These are phyloP conservation scores for Verbena officinalis DNA, from an alignment of 257 asterid genomes.

Conservation along the genomic window DNA sequence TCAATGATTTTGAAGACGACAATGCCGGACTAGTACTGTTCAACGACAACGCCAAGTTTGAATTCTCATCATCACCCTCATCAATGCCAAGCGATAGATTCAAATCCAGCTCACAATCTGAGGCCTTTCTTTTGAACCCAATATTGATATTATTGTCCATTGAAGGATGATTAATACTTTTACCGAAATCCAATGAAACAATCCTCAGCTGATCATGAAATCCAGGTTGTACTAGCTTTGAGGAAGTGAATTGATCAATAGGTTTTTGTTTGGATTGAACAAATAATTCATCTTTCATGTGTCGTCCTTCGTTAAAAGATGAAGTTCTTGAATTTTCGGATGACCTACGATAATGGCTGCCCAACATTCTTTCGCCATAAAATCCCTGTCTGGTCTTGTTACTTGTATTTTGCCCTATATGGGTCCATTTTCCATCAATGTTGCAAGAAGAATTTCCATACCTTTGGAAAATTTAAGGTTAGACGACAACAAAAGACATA, in stretches of 20 bases:
- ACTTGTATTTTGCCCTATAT: slow-evolving; percentile 29
- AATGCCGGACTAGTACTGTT: slow-evolving; percentile 23
- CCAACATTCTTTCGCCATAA: slow-evolving; percentile 34
- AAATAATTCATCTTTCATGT: slow-evolving; percentile 15
- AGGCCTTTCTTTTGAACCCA: slow-evolving; percentile 51
- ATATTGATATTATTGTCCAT: background rate
- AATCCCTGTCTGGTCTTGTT: slow-evolving; percentile 39
- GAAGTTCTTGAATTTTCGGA: slow-evolving; percentile 30
- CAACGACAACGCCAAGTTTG: slow-evolving; percentile 48
- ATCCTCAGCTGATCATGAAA: slow-evolving; percentile 3
- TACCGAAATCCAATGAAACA: slow-evolving; percentile 1
- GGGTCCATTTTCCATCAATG: slow-evolving; percentile 48
- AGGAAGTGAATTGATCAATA: slow-evolving; percentile 18
- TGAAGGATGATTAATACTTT: too few relatives aligned
- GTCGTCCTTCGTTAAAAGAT: slow-evolving; percentile 24
- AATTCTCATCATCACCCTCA: slow-evolving; percentile 27
- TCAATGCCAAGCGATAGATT: slow-evolving; percentile 56
- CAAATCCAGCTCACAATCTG: slow-evolving; percentile 46
- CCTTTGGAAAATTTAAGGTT: slow-evolving; percentile 30
- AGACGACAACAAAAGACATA: too few relatives aligned
- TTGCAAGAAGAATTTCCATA: slow-evolving; percentile 57
- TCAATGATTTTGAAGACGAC: slow-evolving; percentile 33
- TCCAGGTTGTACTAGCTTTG: too few relatives aligned
- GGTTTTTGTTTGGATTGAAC: slow-evolving; percentile 39
- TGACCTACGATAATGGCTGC: slow-evolving; percentile 33